Conservation (phyloP, 2,329 filamentous ascomycete species). For the Pyricularia grisea region DNA sequence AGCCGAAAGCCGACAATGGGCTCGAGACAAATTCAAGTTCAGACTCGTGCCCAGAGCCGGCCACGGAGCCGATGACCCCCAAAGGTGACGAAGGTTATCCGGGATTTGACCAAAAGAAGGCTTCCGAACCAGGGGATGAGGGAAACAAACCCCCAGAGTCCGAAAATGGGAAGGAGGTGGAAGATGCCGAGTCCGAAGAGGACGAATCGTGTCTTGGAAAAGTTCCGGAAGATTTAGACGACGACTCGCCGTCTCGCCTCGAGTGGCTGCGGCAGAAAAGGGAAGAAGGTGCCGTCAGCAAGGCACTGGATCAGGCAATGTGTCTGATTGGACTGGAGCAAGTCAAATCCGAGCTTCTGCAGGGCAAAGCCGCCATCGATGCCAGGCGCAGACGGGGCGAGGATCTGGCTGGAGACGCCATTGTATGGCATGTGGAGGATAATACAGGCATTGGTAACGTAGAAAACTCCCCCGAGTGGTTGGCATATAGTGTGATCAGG, state of each 20-base stretch:
- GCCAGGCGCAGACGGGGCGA: conserved; percentile 43
- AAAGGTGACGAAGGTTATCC: neutral
- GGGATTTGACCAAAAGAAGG: neutral
- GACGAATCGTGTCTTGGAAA: neutral
- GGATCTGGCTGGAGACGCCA: neutral
- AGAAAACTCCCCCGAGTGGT: neutral
- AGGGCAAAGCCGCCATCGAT: conserved; percentile 55
- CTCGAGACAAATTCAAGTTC: neutral
- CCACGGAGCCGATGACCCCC: neutral
- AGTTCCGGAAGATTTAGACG: neutral
- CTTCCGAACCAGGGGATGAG: neutral
- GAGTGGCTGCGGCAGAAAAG: conserved; percentile 28
- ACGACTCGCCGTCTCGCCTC: neutral
- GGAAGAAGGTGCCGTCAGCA: conserved; percentile 37
- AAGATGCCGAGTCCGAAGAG: neutral
- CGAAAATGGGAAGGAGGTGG: neutral
- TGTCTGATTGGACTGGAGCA: conserved; percentile 60
- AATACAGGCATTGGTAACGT: neutral
- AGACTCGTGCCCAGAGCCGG: neutral
- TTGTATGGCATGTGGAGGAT: neutral
- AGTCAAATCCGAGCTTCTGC: conserved; percentile 55
- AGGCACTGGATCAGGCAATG: conserved; percentile 55
- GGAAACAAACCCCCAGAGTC: neutral
- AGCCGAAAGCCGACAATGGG: neutral
- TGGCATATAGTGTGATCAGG: neutral